phyloP scores from a whole-genome alignment of 2,329 filamentous ascomycete species.

The Colletotrichum aenigma region DNA sequence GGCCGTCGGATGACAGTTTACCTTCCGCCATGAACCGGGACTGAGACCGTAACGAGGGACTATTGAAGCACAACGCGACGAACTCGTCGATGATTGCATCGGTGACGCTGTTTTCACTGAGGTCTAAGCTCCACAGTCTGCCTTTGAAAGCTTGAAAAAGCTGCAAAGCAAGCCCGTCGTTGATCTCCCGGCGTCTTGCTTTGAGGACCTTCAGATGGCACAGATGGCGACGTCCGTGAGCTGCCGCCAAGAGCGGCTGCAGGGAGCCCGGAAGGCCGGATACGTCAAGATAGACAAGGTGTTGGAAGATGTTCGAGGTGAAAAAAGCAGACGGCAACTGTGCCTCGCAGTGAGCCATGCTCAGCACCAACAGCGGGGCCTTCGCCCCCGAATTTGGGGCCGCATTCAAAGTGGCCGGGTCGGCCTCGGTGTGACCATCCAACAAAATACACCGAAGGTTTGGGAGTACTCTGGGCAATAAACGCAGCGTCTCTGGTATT shows the following conservation, averaged over 20 bases:
- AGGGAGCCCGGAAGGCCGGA: constrained; percentile 54
- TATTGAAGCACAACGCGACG: constrained; percentile 34
- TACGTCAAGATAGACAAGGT: constrained; percentile 57
- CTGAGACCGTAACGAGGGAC: constrained; percentile 35
- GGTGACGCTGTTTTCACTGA: constrained; percentile 56
- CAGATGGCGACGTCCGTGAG: constrained; percentile 37
- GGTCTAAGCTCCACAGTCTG: constrained; percentile 62
- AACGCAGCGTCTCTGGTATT: constrained; percentile 43
- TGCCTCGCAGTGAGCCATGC: constrained; percentile 44
- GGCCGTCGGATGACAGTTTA: constrained; percentile 32
- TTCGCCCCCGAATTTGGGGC: neutral
- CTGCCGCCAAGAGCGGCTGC: constrained; percentile 34
- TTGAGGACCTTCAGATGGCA: constrained; percentile 58
- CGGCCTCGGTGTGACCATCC: constrained; percentile 49
- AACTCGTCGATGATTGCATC: constrained; percentile 45
- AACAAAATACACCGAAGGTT: constrained; percentile 50
- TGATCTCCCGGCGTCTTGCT: constrained; percentile 49
- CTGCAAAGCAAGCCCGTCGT: constrained; percentile 38
- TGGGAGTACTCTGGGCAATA: constrained; percentile 44
- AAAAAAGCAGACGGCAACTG: constrained; percentile 47
- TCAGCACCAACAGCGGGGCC: constrained; percentile 44
- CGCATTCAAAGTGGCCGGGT: constrained; percentile 40
- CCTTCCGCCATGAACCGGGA: constrained; percentile 51
- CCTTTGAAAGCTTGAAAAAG: constrained; percentile 37
- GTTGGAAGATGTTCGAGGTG: constrained; percentile 34